phyloP scores from a whole-genome alignment of 176 grass and related monocot species.

The Pontederia paniculata region DNA sequence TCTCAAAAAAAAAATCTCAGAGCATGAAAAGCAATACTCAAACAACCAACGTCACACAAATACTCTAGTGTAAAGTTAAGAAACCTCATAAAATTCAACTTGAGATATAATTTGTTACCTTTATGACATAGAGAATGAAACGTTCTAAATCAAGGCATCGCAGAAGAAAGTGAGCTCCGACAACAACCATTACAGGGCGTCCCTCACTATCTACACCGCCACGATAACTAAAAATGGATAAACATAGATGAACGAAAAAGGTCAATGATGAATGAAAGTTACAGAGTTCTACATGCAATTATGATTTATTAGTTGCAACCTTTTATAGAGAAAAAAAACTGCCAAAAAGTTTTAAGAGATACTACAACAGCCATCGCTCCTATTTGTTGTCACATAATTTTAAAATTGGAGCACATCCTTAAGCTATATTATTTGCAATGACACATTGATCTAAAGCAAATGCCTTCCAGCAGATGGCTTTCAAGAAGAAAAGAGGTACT shows the following conservation, averaged over 20 bases:
- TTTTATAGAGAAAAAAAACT: too few species aligned
- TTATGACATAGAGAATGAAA: conserved; percentile 81
- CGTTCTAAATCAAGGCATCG: conserved; percentile 84
- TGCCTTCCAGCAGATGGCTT: not conserved
- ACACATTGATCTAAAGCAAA: not conserved
- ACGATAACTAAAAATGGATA: conserved; percentile 43
- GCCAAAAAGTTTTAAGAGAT: too few species aligned
- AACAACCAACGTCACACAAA: too few species aligned
- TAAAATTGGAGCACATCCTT: too few species aligned
- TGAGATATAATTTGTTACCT: conserved; percentile 26
- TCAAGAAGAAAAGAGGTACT: conserved; percentile 10
- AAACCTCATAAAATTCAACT: too few species aligned
- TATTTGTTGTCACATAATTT: too few species aligned
- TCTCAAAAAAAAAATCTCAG: too few species aligned
- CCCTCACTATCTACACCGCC: conserved; percentile 89
- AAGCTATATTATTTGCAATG: too few species aligned
- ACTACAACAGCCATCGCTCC: too few species aligned
- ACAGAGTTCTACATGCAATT: not conserved
- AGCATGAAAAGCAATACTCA: too few species aligned
- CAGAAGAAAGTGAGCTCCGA: conserved; percentile 96
- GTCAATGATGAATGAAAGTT: not conserved
- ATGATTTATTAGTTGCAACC: too few species aligned
- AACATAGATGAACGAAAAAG: conserved; percentile 15
- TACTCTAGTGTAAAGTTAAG: too few species aligned
- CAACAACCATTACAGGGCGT: conserved; percentile 73